A percentile compares a stretch with the other conserved stretches of the same genome.
Conservation (phyloP, 257 asterid species). For the Orobanche coerulescens region DNA sequence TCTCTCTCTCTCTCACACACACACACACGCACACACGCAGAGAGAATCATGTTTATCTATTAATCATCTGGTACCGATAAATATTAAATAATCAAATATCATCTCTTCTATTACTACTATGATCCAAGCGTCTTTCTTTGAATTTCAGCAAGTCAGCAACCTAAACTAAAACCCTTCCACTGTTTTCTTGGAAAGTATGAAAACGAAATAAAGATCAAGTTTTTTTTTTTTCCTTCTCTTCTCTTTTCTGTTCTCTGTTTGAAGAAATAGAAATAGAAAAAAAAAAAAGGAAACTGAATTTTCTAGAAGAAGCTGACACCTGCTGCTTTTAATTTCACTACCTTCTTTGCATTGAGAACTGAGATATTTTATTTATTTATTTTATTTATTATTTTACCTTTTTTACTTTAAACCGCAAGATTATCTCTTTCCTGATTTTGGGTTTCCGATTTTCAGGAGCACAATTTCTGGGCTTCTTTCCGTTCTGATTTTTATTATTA, state of each 20-base stretch:
- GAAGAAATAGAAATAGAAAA: not conserved
- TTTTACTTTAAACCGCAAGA: not conserved
- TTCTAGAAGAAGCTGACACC: conserved; percentile 22
- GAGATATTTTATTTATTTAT: not conserved
- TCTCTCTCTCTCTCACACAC: conserved; percentile 9
- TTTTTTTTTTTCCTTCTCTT: not conserved
- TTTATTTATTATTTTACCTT: not conserved
- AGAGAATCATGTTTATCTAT: not conserved
- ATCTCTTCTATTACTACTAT: too few species aligned
- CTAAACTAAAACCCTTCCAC: not conserved
- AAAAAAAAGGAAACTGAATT: not conserved
- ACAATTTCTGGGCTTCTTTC: conserved; percentile 12
- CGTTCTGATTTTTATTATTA: not conserved
- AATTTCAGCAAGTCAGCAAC: not conserved
- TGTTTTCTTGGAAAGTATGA: not conserved
- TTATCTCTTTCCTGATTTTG: conserved; percentile 13
- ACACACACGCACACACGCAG: conserved; percentile 7
- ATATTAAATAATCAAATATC: not conserved
- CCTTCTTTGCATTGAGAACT: conserved; percentile 21
- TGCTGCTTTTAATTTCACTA: conserved; percentile 1
- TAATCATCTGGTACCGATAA: not conserved
- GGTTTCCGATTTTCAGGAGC: conserved; percentile 19
- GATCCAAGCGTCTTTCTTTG: too few species aligned
- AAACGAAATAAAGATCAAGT: not conserved
- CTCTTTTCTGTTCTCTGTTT: not conserved